Evolutionary conservation across 169 alveolate species (phyloP).

Genomic region (Plasmodium relictum): DNA sequence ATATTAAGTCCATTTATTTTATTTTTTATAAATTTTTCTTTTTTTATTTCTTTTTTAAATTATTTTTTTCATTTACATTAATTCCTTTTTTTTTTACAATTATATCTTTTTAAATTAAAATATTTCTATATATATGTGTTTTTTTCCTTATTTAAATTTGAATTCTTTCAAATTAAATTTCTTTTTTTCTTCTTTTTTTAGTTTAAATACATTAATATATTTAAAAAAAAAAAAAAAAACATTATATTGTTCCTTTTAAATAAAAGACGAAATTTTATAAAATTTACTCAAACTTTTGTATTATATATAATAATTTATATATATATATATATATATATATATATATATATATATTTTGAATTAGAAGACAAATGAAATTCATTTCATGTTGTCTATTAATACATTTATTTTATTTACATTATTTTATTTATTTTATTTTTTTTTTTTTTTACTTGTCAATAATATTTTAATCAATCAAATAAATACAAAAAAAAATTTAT

Average conservation of each 20-base stretch:
- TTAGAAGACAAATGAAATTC: slow-evolving; percentile 24
- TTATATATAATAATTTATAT: not conserved
- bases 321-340: slow-evolving; percentile 12
- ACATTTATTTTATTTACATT: slow-evolving; percentile 1
- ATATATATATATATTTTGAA: slow-evolving; percentile 1
- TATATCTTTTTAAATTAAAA: not conserved
- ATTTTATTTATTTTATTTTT: slow-evolving; percentile 6
- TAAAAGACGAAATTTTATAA: slow-evolving; percentile 4
- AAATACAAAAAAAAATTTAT: not conserved
- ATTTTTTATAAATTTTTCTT: not conserved
- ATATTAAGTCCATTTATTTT: not conserved
- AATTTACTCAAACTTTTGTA: not conserved
- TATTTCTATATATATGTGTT: slow-evolving; percentile 7
- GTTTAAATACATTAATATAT: not conserved
- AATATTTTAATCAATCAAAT: not conserved
- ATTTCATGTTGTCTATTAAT: slow-evolving; percentile 26
- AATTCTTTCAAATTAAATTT: not conserved
- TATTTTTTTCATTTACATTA: no score
- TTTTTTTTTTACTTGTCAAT: slow-evolving; percentile 16
- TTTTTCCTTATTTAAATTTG: not conserved
- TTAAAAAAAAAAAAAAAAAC: not conserved
- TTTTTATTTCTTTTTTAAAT: no score
- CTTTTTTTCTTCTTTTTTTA: not conserved
- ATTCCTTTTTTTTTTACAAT: not conserved
- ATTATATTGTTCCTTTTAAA: slow-evolving; percentile 13